A percentile compares a stretch with the other conserved stretches of the same genome.
These are phyloP conservation scores for Pleurotus tuber-regium DNA, from an alignment of 768 basidiomycete species.

Conservation along the genomic window DNA sequence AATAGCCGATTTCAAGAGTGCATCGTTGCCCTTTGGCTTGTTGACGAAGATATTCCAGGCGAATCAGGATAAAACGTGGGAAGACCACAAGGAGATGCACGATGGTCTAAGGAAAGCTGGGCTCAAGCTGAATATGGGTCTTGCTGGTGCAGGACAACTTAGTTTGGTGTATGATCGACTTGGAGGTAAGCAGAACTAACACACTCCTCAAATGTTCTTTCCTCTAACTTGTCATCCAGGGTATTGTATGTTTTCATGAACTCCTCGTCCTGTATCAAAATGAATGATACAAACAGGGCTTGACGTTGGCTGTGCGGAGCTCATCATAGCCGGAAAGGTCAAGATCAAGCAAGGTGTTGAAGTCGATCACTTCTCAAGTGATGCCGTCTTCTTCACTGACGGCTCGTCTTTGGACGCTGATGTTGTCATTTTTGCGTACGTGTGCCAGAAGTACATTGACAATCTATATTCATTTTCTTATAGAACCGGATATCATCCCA, in stretches of 20 bases:
- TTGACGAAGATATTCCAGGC: constrained; percentile 19
- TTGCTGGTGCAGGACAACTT: constrained; percentile 28
- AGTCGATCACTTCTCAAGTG: constrained; percentile 31
- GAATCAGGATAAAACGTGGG: constrained; percentile 20
- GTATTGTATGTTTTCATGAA: constrained; percentile 13
- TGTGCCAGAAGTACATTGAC: background rate
- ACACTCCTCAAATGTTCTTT: background rate
- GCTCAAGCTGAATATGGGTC: constrained; percentile 31
- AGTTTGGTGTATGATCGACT: constrained; percentile 25
- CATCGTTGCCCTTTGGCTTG: constrained; percentile 22
- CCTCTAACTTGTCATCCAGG: constrained; percentile 3
- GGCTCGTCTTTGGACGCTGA: constrained; percentile 39
- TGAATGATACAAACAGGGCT: too few species aligned
- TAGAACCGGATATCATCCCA: constrained; percentile 27
- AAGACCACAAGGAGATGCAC: constrained; percentile 30
- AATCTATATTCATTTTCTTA: background rate
- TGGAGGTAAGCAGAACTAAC: constrained; percentile 26
- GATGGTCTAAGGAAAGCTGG: constrained; percentile 34
- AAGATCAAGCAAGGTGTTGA: constrained; percentile 54
- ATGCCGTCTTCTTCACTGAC: constrained; percentile 35
- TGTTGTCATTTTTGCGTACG: constrained; percentile 45
- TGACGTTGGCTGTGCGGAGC: constrained; percentile 49
- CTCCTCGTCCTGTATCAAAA: too few species aligned
- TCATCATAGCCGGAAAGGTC: constrained; percentile 53
- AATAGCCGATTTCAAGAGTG: constrained; percentile 23